phyloP scores from a whole-genome alignment of 2,329 filamentous ascomycete species.

The Amesomyces nigricolor region DNA sequence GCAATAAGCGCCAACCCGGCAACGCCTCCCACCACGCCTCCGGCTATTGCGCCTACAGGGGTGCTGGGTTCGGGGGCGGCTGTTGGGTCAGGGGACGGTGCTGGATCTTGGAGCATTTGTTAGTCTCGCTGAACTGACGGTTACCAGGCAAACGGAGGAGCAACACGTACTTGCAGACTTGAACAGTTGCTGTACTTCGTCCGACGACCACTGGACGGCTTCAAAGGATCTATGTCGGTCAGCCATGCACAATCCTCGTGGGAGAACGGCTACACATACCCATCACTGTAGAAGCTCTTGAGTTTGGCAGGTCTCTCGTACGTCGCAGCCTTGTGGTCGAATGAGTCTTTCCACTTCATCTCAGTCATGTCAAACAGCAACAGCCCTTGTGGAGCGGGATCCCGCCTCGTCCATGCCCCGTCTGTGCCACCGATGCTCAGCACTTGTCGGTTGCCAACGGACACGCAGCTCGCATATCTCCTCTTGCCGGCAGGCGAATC shows the following conservation, averaged over 20 bases:
- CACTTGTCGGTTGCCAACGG: constrained; percentile 16
- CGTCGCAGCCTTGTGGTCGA: constrained; percentile 12
- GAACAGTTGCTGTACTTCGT: constrained; percentile 15
- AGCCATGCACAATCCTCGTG: neutral
- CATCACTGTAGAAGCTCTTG: constrained; percentile 17
- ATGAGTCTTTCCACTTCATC: constrained; percentile 17
- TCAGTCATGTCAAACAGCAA: constrained; percentile 22
- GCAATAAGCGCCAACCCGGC: constrained; percentile 11
- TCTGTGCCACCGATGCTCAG: constrained; percentile 17
- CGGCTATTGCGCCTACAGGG: constrained; percentile 14
- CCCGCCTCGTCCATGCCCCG: neutral
- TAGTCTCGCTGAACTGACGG: neutral
- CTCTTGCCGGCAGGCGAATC: constrained; percentile 5
- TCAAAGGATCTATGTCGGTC: constrained; percentile 1
- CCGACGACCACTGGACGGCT: constrained; percentile 18
- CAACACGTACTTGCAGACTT: neutral
- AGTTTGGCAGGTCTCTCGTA: constrained; percentile 13
- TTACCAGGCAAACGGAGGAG: neutral
- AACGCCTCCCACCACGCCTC: constrained; percentile 20
- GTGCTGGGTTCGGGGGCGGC: neutral
- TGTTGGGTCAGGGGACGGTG: neutral
- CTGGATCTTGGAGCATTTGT: neutral
- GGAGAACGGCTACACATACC: neutral
- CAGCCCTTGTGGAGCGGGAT: constrained; percentile 16
- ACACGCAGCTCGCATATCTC: constrained; percentile 8